Base-by-base conservation (phyloP, 2,329 filamentous ascomycete species). In the Fusarium musae region DNA sequence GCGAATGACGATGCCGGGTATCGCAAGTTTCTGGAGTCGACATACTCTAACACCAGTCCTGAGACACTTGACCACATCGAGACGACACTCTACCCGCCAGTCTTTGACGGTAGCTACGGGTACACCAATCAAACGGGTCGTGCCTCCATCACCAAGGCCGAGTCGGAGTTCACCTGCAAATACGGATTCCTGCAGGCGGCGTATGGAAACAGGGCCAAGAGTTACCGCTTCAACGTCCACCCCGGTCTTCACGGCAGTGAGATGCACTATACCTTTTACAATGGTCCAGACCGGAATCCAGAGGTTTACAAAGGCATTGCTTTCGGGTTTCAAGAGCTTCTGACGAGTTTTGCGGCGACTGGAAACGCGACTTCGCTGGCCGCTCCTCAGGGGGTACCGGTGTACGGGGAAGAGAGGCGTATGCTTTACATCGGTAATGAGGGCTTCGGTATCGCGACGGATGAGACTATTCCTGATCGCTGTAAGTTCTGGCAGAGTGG, bases 21-120 rank as follows among this genome's bases (percentile, higher is more conserved):
- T 5, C 40, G 13, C 17, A 46, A 16, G 17, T 58, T 46, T 28
- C 30, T 58, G 6, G 40, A 46, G 23, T 34, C 40, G 2, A 46
- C 54, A 19, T 46, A 44, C 23, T 21, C 54, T 0, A 46, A 46
- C 3, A 40, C 54, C 0, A 58, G 54, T 0, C 54, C 54, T 0
- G 40, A 37, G n/a, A 37, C 6, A 8, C 40, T 46, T n/a, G 30
- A 58, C 2, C 40, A 36, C 9, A 58, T 58, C n/a, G 40, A 58
- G n/a, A 28, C 23, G 5, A 28, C 4, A 2, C 39, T 58, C 30
- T 58, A 36, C 39, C 54, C 54, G 1, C 16, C 54, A 12, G 30
- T 46, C 0, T 58, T 58, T 6, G 54, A 36, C 15, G 40, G 30
- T 19, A 36, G 30, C 15, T 3, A 28, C 6, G 40, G 40, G 3